Evolutionary conservation across 1,284 basidiomycete species (phyloP), one percentile per base, ranked within the genome.

Genomic region (Takashimella tepidaria): DNA sequence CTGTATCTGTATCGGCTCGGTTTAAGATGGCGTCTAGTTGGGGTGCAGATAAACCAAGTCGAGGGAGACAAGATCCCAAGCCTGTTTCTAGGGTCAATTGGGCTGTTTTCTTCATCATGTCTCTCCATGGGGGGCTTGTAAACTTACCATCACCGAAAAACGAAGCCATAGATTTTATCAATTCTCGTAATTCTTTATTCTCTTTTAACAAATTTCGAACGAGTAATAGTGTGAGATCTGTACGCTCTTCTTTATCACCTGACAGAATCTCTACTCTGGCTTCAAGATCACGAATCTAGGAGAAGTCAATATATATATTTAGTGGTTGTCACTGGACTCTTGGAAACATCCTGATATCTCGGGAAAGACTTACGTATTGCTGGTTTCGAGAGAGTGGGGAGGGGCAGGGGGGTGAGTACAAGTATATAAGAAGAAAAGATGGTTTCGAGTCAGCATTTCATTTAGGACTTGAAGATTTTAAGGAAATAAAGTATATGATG

Each of bases 211-310:
- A 79, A 72, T 90, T 89, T 84, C 84, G 87, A 53, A 92, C 77
- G 48, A 92, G 85, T 61, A 87, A 84, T 55, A 85, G 80, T 79
- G 92, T 81, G 70, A 92, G 86, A 25, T 82, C 82, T 55, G 90
- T 77, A 8, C 89, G 86, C 71, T 92, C 88, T 79, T 92, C 90
- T 66, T 89, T 86, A 50, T 87, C 87, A 20, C 87, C 88, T 8
- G 90, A 93, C 19, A 92, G 80, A 19, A 95, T 85, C 72, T 92
- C 89, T 11, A 93, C 89, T 40, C 88, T 84, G 12, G 89, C 89
- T 76, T 95, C 91, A 41, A 95, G 83, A 73, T 93, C 91, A 21
- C 90, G 88, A 71, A 93, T 92, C 88, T 92, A 64, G 23, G 23
- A 46, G 49, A 51, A 44, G 47, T 40, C 12, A 25, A 16, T 37